Evolutionary conservation across 371 early-diverging fungal species (phyloP).

Genomic region (Mucor indicus): DNA sequence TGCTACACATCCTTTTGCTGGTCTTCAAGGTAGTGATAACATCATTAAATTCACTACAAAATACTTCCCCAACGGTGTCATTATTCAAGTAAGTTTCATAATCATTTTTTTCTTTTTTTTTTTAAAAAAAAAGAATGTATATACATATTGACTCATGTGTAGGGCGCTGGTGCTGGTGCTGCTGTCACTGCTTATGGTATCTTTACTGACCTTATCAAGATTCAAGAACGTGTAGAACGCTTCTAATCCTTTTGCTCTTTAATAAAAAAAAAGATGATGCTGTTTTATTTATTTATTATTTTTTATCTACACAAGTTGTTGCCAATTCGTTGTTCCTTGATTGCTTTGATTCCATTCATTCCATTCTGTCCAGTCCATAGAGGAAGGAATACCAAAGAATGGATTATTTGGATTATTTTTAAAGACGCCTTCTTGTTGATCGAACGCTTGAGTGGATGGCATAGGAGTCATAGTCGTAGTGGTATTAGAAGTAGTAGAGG

Average conservation of each 20-base stretch:
- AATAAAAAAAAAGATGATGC: background rate
- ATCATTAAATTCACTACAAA: conserved; percentile 93
- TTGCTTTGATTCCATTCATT: conserved; percentile 40
- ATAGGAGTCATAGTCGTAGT: conserved; percentile 1
- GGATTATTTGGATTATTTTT: conserved; percentile 45
- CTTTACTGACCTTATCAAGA: conserved; percentile 86
- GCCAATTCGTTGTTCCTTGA: conserved; percentile 24
- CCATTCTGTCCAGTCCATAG: conserved; percentile 49
- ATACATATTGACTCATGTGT: background rate
- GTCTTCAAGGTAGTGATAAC: conserved; percentile 95
- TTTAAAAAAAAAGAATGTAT: conserved; percentile 17
- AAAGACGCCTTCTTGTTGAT: conserved; percentile 24
- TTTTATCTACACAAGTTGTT: background rate
- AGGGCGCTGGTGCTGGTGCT: conserved; percentile 96
- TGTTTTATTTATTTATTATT: no score
- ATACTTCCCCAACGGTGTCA: conserved; percentile 90
- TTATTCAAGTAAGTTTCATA: conserved; percentile 63
- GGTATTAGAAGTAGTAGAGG: conserved; percentile 1
- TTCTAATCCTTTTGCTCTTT: no score
- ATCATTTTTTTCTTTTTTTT: background rate
- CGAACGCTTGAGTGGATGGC: conserved; percentile 3
- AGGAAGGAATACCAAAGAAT: conserved; percentile 41
- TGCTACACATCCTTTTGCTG: conserved; percentile 89
- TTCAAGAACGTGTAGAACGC: conserved; percentile 59
- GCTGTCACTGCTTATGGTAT: conserved; percentile 96